Conservation (phyloP, 2,329 filamentous ascomycete species). For the Sporothrix humicola region DNA sequence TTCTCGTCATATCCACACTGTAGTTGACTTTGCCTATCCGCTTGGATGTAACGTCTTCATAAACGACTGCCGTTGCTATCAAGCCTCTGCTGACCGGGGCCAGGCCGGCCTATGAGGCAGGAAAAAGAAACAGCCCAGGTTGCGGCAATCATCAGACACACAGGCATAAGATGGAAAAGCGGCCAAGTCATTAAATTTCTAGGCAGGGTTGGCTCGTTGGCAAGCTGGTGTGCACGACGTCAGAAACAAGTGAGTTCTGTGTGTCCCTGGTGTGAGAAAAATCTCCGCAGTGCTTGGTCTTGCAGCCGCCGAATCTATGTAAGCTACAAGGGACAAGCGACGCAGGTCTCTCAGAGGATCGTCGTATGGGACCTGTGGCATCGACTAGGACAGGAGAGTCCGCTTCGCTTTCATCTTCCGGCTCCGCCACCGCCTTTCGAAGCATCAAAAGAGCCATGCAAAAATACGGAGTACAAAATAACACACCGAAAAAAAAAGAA, state of each 20-base stretch:
- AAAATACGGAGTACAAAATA: too few species aligned
- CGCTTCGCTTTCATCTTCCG: slow-evolving; percentile 6
- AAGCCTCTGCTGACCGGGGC: neutral
- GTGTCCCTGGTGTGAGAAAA: neutral
- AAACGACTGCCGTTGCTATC: neutral
- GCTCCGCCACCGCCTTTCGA: neutral
- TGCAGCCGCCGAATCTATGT: too few species aligned
- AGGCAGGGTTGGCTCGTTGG: neutral
- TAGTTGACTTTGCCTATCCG: neutral
- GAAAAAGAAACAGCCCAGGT: neutral
- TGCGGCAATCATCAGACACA: neutral
- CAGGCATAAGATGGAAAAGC: neutral
- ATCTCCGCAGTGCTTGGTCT: slow-evolving; percentile 2
- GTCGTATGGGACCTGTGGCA: neutral
- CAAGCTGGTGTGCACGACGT: too few species aligned
- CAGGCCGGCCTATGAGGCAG: neutral
- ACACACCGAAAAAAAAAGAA: neutral
- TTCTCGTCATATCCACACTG: neutral
- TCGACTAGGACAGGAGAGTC: neutral
- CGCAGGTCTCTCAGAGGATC: neutral
- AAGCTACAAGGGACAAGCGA: too few species aligned
- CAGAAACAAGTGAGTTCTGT: too few species aligned
- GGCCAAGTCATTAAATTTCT: neutral
- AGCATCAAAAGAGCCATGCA: too few species aligned
- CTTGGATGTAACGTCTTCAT: neutral